These are phyloP conservation scores for Colletotrichum salicis DNA, from an alignment of 2,329 filamentous ascomycete species.

Conservation along the genomic window DNA sequence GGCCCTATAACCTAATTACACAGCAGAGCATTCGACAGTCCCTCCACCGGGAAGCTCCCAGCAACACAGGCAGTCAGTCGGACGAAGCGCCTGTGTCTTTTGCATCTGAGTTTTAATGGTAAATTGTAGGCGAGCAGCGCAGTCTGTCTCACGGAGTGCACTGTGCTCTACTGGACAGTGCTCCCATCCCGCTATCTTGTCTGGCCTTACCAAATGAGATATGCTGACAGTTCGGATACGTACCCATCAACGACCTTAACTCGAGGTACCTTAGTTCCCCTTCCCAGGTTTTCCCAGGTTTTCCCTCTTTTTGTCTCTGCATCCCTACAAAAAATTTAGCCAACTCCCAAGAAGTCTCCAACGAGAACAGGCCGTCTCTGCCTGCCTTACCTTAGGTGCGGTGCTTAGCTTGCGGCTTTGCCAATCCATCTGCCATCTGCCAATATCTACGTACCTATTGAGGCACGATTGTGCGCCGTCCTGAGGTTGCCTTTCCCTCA, in stretches of 20 bases:
- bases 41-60: conserved; percentile 4
- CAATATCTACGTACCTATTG: conserved; percentile 20
- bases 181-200: not conserved
- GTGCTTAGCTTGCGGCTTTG: too few relatives aligned
- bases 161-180: conserved; percentile 28
- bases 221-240: not conserved
- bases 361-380: conserved; percentile 14
- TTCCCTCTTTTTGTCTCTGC: not conserved
- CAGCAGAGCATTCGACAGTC: not conserved
- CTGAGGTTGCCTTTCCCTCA: conserved; percentile 6
- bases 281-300: not conserved
- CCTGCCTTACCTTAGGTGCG: not conserved
- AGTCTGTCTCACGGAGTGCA: conserved; percentile 23
- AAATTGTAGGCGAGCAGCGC: not conserved
- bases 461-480: not conserved
- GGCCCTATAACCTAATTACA: not conserved
- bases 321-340: not conserved
- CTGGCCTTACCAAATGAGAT: not conserved
- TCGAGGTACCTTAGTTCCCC: not conserved
- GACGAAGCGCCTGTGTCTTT: conserved; percentile 2
- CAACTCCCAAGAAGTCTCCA: conserved; percentile 4
- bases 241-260: conserved; percentile 15
- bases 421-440: not conserved
- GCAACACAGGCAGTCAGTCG: not conserved
- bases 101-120: not conserved